These are phyloP conservation scores for Saccharomyces hybrid DNA, from an alignment of 1,139 yeast species.

Conservation along the genomic window DNA sequence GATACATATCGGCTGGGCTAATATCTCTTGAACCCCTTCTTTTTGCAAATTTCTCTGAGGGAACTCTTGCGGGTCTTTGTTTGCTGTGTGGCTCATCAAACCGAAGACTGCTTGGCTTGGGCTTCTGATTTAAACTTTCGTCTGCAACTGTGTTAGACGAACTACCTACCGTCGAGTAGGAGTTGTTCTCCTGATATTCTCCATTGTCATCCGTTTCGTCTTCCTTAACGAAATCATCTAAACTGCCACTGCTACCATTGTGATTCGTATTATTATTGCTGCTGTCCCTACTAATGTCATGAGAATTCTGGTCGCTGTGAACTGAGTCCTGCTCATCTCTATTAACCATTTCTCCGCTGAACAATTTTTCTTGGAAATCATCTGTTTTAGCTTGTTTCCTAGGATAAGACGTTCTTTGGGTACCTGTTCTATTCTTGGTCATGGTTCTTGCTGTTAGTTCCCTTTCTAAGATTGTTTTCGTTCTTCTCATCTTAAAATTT, in stretches of 20 bases:
- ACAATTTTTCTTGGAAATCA: constrained; percentile 31
- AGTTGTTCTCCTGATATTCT: not conserved
- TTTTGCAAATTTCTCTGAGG: constrained; percentile 22
- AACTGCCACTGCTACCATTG: not conserved
- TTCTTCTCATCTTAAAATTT: constrained; percentile 72
- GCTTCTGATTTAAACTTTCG: constrained; percentile 3
- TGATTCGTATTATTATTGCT: not conserved
- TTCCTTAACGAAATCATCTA: not conserved
- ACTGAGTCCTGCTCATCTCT: constrained; percentile 26
- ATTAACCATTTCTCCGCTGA: constrained; percentile 31
- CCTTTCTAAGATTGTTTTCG: constrained; percentile 46
- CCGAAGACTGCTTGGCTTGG: constrained; percentile 2
- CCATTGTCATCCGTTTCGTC: not conserved
- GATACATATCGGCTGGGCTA: constrained; percentile 76
- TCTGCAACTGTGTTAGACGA: not conserved
- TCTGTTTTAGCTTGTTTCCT: not conserved
- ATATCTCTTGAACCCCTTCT: constrained; percentile 42
- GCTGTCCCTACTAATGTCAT: not conserved
- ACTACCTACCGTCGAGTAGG: not conserved
- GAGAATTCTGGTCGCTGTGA: not conserved
- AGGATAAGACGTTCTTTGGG: constrained; percentile 1
- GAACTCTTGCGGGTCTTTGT: not conserved
- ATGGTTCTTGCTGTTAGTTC: constrained; percentile 49
- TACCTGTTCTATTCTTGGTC: constrained; percentile 23
- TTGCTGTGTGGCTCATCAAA: constrained; percentile 2